A percentile compares a stretch with the other conserved stretches of the same genome.
phyloP scores from a whole-genome alignment of 1,284 basidiomycete species.

The Pascua sp. region DNA sequence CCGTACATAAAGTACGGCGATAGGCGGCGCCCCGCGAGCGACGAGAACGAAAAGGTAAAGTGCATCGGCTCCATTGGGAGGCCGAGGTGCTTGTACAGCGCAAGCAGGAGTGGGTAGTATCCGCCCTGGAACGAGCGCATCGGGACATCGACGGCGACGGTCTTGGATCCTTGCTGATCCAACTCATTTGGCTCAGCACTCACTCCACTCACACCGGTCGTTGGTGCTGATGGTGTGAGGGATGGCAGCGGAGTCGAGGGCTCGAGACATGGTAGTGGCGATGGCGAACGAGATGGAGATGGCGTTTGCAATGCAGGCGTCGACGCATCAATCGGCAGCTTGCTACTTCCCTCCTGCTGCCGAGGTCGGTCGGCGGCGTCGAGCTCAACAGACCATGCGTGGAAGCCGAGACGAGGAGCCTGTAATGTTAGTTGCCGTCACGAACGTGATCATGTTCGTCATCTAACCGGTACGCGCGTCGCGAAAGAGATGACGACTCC shows the following conservation, averaged over 20 bases:
- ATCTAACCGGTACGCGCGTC: background rate
- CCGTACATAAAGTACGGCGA: conserved; percentile 61
- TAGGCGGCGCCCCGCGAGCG: conserved; percentile 29
- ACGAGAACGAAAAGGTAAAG: conserved; percentile 69
- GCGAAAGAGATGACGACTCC: background rate
- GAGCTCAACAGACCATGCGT: conserved; percentile 35
- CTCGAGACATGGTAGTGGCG: background rate
- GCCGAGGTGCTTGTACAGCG: conserved; percentile 60
- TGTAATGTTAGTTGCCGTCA: conserved; percentile 5
- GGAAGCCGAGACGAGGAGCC: conserved; percentile 31
- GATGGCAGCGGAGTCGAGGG: background rate
- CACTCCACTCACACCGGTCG: background rate
- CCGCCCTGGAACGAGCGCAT: conserved; percentile 77
- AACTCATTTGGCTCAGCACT: too few relatives aligned
- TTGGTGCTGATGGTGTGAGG: background rate
- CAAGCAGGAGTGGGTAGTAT: conserved; percentile 66
- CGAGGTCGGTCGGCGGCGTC: conserved; percentile 30
- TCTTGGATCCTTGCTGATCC: background rate
- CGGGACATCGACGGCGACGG: conserved; percentile 61
- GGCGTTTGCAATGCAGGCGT: conserved; percentile 33
- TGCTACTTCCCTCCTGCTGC: conserved; percentile 57
- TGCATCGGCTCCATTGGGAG: conserved; percentile 50
- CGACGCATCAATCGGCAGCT: too few relatives aligned
- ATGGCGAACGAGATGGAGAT: background rate
- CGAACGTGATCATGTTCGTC: background rate